Percentiles rank a stretch among this genome's conserved stretches.
These are phyloP conservation scores for Akanthomyces lecanii DNA, from an alignment of 2,329 filamentous ascomycete genomes.

Conservation along the genomic window DNA sequence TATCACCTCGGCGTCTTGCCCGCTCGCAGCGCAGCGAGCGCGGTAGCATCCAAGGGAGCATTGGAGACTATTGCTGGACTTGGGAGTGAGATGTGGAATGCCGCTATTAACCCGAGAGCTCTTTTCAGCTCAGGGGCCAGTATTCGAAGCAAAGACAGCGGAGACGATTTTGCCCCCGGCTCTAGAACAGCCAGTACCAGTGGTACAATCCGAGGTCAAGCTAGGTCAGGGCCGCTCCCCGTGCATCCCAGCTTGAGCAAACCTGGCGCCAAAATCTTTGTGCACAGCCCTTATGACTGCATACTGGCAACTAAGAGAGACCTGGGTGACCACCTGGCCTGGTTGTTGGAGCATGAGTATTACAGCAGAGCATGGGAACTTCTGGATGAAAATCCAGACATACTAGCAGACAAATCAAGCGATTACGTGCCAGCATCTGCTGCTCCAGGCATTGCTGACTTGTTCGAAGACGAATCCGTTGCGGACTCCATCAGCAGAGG, in stretches of 20 bases:
- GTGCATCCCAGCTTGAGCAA: conserved; percentile 54
- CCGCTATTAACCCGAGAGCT: conserved; percentile 77
- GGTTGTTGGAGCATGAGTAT: conserved; percentile 76
- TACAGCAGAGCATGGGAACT: conserved; percentile 88
- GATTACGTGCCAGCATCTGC: conserved; percentile 28
- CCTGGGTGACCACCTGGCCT: conserved; percentile 76
- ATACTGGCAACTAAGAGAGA: conserved; percentile 88
- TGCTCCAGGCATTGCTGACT: conserved; percentile 50
- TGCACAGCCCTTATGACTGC: conserved; percentile 95
- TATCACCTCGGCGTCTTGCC: conserved; percentile 87
- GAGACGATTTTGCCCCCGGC: conserved; percentile 51
- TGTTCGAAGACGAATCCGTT: conserved; percentile 63
- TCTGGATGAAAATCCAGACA: conserved; percentile 81
- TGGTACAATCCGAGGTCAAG: conserved; percentile 26
- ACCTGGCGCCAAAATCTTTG: conserved; percentile 70
- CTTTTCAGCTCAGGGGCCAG: conserved; percentile 87
- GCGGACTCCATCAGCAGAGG: conserved; percentile 56
- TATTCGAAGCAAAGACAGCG: conserved; percentile 58
- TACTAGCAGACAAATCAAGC: conserved; percentile 44
- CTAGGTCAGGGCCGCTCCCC: conserved; percentile 28
- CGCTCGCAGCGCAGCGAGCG: conserved; percentile 62
- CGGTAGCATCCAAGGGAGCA: conserved; percentile 64
- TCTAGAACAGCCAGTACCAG: conserved; percentile 38
- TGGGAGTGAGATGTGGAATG: conserved; percentile 81
- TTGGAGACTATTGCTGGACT: conserved; percentile 71